Base-by-base conservation (phyloP, 1,284 basidiomycete genomes). In the Puccinia horiana region DNA sequence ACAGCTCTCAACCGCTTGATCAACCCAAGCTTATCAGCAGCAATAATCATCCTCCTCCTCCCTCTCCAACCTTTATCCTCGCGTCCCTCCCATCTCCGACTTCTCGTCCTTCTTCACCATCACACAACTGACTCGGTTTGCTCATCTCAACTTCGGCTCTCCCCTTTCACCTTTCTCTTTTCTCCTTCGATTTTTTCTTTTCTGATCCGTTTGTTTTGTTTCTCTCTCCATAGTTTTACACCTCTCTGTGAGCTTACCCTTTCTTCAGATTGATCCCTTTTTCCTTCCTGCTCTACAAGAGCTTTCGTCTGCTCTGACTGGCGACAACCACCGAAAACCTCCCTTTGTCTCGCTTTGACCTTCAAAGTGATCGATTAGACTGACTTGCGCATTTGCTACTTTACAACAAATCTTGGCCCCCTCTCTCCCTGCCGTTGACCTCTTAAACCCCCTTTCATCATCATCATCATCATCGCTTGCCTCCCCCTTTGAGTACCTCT, bases 61-160 rank as follows among this genome's bases (percentile, higher is more conserved):
- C 40, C 47, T 14, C 42, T 44, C 29, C 4, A 1, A n/a, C 20
- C 26, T 5, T 29, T 32, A 14, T 32, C 40, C 32, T 49, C 42
- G 29, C 40, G 23, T 44, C 23, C n/a, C 26, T 37, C 70, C 44
- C 70, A 49, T 23, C 44, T 72, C 70, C 70, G 44, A 29, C 44
- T 32, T 37, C 8, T 42, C 40, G 2, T 52, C 18, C 29, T 35
- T 65, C 23, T 65, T 35, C 32, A n/a, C n/a, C 16, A 26, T 44
- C 69, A 26, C 32, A 29, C 40, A 86, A 82, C 84, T 85, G 84
- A 87, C 87, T 85, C 86, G 88, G 83, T 83, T 87, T 84, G 87
- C 87, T 52, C 87, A 88, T 80, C 88, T 88, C 84, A 87, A 87
- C 83, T 88, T 88, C 87, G 87, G 87, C 83, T 86, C 87, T 86